A percentile compares a stretch with the other conserved stretches of the same genome.
These are phyloP conservation scores for Paraurostyla sp. DNA, from an alignment of 73 alveolate genomes.

Conservation along the genomic window DNA sequence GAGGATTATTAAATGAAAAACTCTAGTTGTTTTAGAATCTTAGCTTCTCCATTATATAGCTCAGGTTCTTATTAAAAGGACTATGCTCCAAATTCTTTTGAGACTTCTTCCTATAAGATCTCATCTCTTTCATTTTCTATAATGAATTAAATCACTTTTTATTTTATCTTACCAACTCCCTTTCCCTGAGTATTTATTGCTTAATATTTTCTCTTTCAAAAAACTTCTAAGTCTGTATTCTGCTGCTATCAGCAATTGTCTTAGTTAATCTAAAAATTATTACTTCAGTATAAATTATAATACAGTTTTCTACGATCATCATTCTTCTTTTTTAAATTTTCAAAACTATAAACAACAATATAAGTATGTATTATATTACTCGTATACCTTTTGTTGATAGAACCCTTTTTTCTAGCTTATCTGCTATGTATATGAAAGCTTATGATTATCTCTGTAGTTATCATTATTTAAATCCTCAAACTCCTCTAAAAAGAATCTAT, in stretches of 20 bases:
- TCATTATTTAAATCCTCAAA: constrained; percentile 16
- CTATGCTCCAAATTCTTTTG: not conserved
- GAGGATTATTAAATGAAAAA: too few species aligned
- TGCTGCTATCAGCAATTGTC: constrained; percentile 50
- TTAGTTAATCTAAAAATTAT: constrained; percentile 11
- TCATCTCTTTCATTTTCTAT: constrained; percentile 38
- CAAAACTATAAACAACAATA: constrained; percentile 2
- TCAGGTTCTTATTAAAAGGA: constrained; percentile 15
- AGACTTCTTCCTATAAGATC: constrained; percentile 15
- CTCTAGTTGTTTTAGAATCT: not conserved
- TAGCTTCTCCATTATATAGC: not conserved
- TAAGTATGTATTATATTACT: not conserved
- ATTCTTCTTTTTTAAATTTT: not conserved
- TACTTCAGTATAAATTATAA: not conserved
- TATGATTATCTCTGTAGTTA: not conserved
- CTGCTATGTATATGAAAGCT: constrained; percentile 7
- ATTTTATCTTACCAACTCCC: not conserved
- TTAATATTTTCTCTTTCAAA: constrained; percentile 40
- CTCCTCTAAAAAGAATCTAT: constrained; percentile 11
- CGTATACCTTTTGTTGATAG: constrained; percentile 10
- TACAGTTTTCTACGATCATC: not conserved
- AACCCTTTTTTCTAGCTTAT: constrained; percentile 20
- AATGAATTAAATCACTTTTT: not conserved
- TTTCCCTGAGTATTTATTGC: not conserved
- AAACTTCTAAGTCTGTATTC: constrained; percentile 11